Base-by-base conservation (phyloP, 106 monocot genomes). In the Gastrodia elata region DNA sequence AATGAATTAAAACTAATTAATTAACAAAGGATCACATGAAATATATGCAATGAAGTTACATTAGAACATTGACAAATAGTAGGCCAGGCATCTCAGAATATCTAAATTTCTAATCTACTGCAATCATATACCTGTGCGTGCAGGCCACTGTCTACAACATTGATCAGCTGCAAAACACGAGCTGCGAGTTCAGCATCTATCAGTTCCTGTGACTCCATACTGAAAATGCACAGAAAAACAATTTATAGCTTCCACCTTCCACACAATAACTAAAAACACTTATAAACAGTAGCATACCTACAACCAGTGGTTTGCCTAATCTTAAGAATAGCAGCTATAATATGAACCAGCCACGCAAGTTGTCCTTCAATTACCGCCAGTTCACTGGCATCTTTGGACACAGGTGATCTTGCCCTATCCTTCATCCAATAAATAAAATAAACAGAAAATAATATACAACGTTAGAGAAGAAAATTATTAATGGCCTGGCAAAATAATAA, bases 131-230 rank as follows among this genome's bases (percentile, higher is more conserved):
- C 96, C 89, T 97, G 97, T 74, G 83, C 70, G 38, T 97, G 97
- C 72, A 97, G 68, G 38, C 97, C 97, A 68, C 79, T 97, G 73
- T 97, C 97, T 20, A 84, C 88, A 34, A 93, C 77, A 78, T 86
- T 97, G 76, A 97, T 97, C 73, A 97, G 78, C 80, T 90, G 92
- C 56, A 97, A 81, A 73, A 97, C 97, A 76, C 84, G 97, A 65
- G 97, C 97, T 56, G 97, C 90, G 77, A 97, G 97, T 74, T 97
- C 97, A 49, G 97, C 97, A 87, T 97, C 97, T 81, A 97, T 88
- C 64, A 88, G 25, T 78, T 97, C 97, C 56, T 97, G 97, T 52
- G 93, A 84, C 68, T 97, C 97, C 56, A 73, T 71, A 74, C 90
- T 97, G 75, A 72, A 14, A 39, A 64, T 39, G 48, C 11, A 43